Percentiles rank a stretch among this genome's conserved stretches.
Conservation (phyloP, 441 rosid species). For the Gossypium davidsonii region DNA sequence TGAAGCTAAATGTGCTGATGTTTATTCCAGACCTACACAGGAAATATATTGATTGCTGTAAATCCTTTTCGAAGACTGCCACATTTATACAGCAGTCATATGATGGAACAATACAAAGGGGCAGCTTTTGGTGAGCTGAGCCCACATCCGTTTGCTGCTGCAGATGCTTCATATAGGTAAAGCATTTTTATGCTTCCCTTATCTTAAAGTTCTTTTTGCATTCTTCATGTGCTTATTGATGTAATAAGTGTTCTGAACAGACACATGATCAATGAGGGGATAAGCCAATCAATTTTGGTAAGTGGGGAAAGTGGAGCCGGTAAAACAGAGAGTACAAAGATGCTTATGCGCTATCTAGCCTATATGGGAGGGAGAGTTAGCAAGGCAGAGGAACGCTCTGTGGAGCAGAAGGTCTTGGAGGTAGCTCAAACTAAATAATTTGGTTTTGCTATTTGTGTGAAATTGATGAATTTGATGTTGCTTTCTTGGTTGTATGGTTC, state of each 20-base stretch:
- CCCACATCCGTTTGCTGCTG: constrained; percentile 78
- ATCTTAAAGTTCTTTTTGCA: constrained; percentile 5
- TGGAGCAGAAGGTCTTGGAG: constrained; percentile 79
- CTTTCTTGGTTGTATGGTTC: neutral
- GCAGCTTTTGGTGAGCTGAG: constrained; percentile 57
- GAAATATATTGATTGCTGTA: constrained; percentile 68
- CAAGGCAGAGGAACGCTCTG: constrained; percentile 47
- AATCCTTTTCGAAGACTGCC: constrained; percentile 66
- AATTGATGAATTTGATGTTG: constrained; percentile 13
- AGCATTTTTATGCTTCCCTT: constrained; percentile 10
- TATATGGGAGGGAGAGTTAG: constrained; percentile 62
- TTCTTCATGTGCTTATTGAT: constrained; percentile 13
- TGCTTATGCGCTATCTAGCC: constrained; percentile 72
- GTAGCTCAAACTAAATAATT: constrained; percentile 24
- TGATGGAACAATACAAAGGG: constrained; percentile 58
- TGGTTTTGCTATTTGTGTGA: constrained; percentile 4
- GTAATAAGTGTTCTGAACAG: constrained; percentile 31
- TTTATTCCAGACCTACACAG: constrained; percentile 65
- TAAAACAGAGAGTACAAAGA: constrained; percentile 76
- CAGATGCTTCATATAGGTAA: constrained; percentile 73
- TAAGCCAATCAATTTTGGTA: constrained; percentile 66
- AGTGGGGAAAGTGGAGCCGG: constrained; percentile 89
- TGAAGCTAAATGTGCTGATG: constrained; percentile 23
- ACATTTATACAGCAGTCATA: constrained; percentile 51
- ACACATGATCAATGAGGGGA: constrained; percentile 61